phyloP scores from a whole-genome alignment of 1,284 basidiomycete genomes.

The Thecaphora thlaspeos region DNA sequence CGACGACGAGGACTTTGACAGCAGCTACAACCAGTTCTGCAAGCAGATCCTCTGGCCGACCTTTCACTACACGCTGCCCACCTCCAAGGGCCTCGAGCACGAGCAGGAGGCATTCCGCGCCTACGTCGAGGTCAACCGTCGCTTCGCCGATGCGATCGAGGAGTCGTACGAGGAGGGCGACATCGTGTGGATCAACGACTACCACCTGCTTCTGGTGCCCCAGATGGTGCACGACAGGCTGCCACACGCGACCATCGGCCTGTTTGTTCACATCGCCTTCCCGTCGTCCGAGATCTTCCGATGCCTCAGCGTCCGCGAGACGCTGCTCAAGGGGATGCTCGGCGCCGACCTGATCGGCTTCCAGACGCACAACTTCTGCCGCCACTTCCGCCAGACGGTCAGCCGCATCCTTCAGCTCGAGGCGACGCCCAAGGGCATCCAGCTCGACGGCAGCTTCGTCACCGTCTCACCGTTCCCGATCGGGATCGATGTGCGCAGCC shows the following conservation, averaged over 20 bases:
- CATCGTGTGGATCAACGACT: conserved; percentile 64
- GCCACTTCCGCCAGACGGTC: conserved; percentile 68
- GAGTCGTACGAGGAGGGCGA: conserved; percentile 75
- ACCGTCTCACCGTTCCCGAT: conserved; percentile 84
- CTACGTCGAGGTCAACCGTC: conserved; percentile 77
- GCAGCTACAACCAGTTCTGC: conserved; percentile 81
- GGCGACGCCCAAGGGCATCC: conserved; percentile 78
- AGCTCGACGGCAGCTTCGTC: conserved; percentile 66
- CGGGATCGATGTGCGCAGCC: conserved; percentile 76
- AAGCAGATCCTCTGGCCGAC: conserved; percentile 87
- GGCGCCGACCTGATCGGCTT: conserved; percentile 75
- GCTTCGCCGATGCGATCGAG: conserved; percentile 76
- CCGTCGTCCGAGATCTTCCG: conserved; percentile 84
- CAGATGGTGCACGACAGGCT: conserved; percentile 68
- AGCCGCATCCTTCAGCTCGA: conserved; percentile 76
- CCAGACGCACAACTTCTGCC: conserved; percentile 71
- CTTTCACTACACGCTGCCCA: conserved; percentile 80
- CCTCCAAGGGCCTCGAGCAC: conserved; percentile 76
- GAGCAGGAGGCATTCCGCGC: conserved; percentile 73
- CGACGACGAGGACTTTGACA: conserved; percentile 64
- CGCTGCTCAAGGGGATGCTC: conserved; percentile 71
- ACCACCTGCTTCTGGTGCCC: conserved; percentile 81
- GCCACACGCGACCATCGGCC: conserved; percentile 73
- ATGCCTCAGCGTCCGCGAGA: conserved; percentile 66
- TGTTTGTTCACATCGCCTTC: conserved; percentile 86